A percentile compares a stretch with the other conserved stretches of the same genome.
Conservation (phyloP, 129 eudicot genomes). For the Helianthus tuberosus region DNA sequence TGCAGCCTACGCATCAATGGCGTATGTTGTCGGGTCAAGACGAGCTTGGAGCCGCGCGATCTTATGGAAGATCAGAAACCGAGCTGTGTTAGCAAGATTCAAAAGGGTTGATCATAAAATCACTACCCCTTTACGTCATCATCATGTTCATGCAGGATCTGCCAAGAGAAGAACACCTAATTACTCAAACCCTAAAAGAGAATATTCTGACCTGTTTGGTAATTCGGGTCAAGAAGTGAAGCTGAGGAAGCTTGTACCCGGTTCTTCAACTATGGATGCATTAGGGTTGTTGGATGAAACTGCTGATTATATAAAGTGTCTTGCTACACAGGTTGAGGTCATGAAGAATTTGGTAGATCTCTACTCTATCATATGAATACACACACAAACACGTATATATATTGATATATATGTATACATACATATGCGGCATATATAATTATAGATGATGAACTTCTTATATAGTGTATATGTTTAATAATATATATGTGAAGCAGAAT, state of each 20-base stretch:
- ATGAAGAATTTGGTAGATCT: slow-evolving; percentile 66
- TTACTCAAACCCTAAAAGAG: slow-evolving; percentile 23
- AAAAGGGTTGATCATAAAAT: slow-evolving; percentile 9
- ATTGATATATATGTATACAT: slow-evolving; percentile 19
- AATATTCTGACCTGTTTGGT: slow-evolving; percentile 19
- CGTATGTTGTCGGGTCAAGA: slow-evolving; percentile 56
- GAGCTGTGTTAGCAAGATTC: slow-evolving; percentile 8
- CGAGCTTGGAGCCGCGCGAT: slow-evolving; percentile 87
- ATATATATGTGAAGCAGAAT: slow-evolving; percentile 23
- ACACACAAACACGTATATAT: slow-evolving; percentile 2
- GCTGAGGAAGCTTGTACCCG: slow-evolving; percentile 81
- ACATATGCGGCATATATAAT: background rate
- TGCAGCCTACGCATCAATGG: slow-evolving; percentile 86
- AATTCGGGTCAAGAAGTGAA: slow-evolving; percentile 39
- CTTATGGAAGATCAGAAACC: slow-evolving; percentile 45
- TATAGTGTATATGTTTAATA: slow-evolving; percentile 15
- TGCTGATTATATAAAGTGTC: slow-evolving; percentile 79
- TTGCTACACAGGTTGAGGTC: slow-evolving; percentile 73
- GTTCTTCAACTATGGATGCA: slow-evolving; percentile 63
- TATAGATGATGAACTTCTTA: slow-evolving; percentile 2
- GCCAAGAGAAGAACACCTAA: slow-evolving; percentile 35
- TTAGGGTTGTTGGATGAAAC: slow-evolving; percentile 73
- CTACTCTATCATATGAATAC: slow-evolving; percentile 40
- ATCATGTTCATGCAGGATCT: slow-evolving; percentile 18
- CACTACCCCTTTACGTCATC: background rate